phyloP scores from a whole-genome alignment of 192 early-diverging fungal genomes.

The Entomortierella chlamydospora region DNA sequence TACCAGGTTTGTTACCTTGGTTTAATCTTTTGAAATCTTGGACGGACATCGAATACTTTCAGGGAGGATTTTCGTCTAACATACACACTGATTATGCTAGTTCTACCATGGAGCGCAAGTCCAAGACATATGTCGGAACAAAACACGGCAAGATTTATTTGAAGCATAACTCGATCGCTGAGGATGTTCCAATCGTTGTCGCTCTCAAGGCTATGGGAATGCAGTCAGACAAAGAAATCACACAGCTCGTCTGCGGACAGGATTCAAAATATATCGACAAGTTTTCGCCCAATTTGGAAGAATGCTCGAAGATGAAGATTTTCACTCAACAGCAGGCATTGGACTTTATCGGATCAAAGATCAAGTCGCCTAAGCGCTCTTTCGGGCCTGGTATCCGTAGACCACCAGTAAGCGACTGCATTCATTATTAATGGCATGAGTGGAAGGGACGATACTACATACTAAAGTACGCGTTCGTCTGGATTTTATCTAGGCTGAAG shows the following conservation, averaged over 20 bases:
- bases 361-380: conserved; percentile 73
- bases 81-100: conserved; percentile 53
- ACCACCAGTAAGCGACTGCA: conserved; percentile 52
- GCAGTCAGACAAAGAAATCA: conserved; percentile 94
- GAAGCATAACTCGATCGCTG: conserved; percentile 90
- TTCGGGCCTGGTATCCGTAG: conserved; percentile 60
- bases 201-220: conserved; percentile 96
- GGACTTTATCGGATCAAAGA: conserved; percentile 85
- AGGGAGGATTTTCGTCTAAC: neutral
- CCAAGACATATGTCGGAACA: conserved; percentile 85
- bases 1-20: conserved; percentile 68
- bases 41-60: neutral
- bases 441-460: too few species aligned
- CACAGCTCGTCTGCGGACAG: conserved; percentile 90
- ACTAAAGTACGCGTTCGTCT: too few species aligned
- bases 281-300: conserved; percentile 90
- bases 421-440: neutral
- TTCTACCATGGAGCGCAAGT: conserved; percentile 94
- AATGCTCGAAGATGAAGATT: conserved; percentile 76
- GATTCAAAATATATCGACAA: conserved; percentile 85
- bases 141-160: conserved; percentile 79
- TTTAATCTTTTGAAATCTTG: neutral
- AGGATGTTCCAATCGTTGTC: conserved; percentile 89
- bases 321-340: conserved; percentile 94
- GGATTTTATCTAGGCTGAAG: conserved; percentile 70